Evolutionary conservation across 495 filamentous ascomycete species (phyloP), one percentile per base, ranked within the genome.

Genomic region (Parachaetomium inaequale): DNA sequence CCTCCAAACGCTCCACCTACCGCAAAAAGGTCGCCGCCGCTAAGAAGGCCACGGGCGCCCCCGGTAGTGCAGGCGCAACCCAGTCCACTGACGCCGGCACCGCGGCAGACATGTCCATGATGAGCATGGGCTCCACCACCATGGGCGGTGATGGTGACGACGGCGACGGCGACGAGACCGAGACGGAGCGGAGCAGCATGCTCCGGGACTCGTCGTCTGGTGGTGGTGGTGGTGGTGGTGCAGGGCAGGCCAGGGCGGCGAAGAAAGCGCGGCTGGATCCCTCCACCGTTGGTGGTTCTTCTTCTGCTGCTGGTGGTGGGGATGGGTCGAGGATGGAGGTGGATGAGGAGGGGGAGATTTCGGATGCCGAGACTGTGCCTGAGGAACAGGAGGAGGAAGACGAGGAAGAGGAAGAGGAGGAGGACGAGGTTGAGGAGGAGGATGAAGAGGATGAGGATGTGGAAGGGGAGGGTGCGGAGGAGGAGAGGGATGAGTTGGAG

Each of bases 401-500:
- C 7, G 72, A 76, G 0, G 76, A 73, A 23, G 81, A 75, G 6
- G 80, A 82, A 19, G 75, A 78, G 56, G 75, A 76, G 5, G 76
- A 75, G 5, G 71, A 77, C 0, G 74, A 72, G 12, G 81, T 74
- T 36, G 79, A 84, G 21, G 79, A 74, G 7, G 73, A 78, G 3
- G 79, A 81, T 1, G 79, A 77, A 10, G 81, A 75, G 8, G 80
- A 81, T 11, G 75, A 72, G 31, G 82, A 87, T 19, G 81, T 85
- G 60, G 82, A 88, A 58, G 82, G 88, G 67, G 84, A 73, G 43
- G 79, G 84, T 25, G 79, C 72, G 15, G 73, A 77, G 3, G 79
- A 80, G 2, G 78, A 76, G 15, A 70, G 64, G 4, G 77, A 76
- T 11, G 76, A 65, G 17, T 70, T 74, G 32, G 76, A 78, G 36